Base-by-base conservation (phyloP, 2,329 filamentous ascomycete genomes). In the Aspergillus clavatus region DNA sequence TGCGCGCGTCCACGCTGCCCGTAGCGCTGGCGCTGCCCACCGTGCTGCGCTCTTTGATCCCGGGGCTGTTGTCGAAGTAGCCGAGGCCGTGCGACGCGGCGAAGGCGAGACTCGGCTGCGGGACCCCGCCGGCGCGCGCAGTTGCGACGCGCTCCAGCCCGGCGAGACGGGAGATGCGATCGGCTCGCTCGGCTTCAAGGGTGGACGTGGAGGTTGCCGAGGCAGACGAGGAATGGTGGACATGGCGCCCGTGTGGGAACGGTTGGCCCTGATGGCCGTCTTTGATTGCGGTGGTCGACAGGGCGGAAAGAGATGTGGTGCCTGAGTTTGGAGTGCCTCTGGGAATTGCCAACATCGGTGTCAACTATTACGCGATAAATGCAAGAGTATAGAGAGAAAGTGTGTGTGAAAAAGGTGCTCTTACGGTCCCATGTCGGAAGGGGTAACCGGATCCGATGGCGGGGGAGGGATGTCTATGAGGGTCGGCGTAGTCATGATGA, bases 211-310 rank as follows among this genome's bases (percentile, higher is more conserved):
- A 85, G 5, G 80, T 68, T 27, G 65, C 66, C n/a, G 73, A 75
- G 69, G 55, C 78, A 72, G 59, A 81, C 69, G 65, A 82, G 72
- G 58, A 79, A 40, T 81, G 80, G 35, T 69, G 68, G 29, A 69
- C 67, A 50, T 75, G 74, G 45, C 78, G 75, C 46, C 68, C 67
- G 47, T 79, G 77, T 46, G 83, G 78, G 22, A 82, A 80, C 22
- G 84, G 77, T 62, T 89, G 82, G 52, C 91, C 91, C 49, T 89
- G 87, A 62, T 96, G 89, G 57, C 91, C 91, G 65, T 97, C 91
- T 70, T 96, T 95, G 76, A 95, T 95, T 41, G 91, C 91, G 10
- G 89, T 93, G 14, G 91, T 96, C 12, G 89, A 95, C 38, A 97
- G 79, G 31, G 89, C 84, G 21, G 89, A 95, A 60, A 97, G 84